phyloP scores from a whole-genome alignment of 1,284 basidiomycete species.

The Malassezia sympodialis region DNA sequence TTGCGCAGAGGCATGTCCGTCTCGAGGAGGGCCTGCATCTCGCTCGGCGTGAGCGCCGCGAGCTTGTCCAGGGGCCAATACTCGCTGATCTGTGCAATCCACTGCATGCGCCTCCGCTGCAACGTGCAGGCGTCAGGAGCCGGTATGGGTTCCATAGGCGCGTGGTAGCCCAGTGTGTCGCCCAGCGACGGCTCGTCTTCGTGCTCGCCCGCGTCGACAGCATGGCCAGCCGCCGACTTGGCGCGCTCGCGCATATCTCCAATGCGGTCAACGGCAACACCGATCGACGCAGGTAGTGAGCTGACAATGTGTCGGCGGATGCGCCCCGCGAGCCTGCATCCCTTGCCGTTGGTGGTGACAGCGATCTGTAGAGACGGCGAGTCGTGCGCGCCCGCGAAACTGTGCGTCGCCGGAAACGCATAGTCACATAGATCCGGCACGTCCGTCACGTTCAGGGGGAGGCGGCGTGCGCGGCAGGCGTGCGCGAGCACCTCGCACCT shows the following conservation, averaged over 20 bases:
- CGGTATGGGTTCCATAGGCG: background rate
- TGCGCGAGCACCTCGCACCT: slow-evolving; percentile 22
- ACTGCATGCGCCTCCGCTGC: slow-evolving; percentile 46
- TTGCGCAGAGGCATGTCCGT: slow-evolving; percentile 18
- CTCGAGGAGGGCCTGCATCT: slow-evolving; percentile 56
- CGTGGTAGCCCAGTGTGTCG: slow-evolving; percentile 2
- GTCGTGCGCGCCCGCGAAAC: slow-evolving; percentile 55
- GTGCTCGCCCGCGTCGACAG: background rate
- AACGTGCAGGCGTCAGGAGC: slow-evolving; percentile 8
- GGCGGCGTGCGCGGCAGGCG: slow-evolving; percentile 49
- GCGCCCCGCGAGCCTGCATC: slow-evolving; percentile 73
- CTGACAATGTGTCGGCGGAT: slow-evolving; percentile 73
- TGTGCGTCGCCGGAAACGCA: slow-evolving; percentile 74
- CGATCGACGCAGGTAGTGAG: slow-evolving; percentile 63
- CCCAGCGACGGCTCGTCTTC: slow-evolving; percentile 8
- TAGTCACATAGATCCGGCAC: slow-evolving; percentile 78
- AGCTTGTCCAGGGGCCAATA: slow-evolving; percentile 80
- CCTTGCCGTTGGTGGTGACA: slow-evolving; percentile 81
- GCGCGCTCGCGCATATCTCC: slow-evolving; percentile 62
- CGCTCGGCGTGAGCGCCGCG: slow-evolving; percentile 58
- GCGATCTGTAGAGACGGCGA: slow-evolving; percentile 67
- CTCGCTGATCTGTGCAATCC: slow-evolving; percentile 52
- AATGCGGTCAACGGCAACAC: slow-evolving; percentile 66
- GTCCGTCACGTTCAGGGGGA: slow-evolving; percentile 78
- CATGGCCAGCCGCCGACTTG: slow-evolving; percentile 48